A percentile compares a stretch with the other conserved stretches of the same genome.
Evolutionary conservation across 768 basidiomycete species (phyloP).

Genomic region (Wakefieldia striispora): DNA sequence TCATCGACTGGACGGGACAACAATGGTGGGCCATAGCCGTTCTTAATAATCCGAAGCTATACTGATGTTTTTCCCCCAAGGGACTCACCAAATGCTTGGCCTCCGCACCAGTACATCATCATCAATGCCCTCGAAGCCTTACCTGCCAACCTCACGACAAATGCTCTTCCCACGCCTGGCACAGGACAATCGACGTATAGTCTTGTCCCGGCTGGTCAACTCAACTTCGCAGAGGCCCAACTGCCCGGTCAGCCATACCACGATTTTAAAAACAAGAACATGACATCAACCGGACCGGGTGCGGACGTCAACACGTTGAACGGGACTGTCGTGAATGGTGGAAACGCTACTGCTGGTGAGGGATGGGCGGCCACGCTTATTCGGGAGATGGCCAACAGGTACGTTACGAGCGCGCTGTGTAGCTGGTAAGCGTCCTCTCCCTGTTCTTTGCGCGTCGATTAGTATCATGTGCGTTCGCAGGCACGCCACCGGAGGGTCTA

Average conservation of each 20-base stretch:
- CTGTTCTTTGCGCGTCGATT: background rate
- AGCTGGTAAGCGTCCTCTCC: constrained; percentile 61
- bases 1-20: too few relatives aligned
- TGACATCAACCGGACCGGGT: constrained; percentile 47
- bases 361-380: constrained; percentile 63
- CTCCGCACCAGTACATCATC: too few relatives aligned
- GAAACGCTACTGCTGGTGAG: constrained; percentile 56
- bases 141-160: too few relatives aligned
- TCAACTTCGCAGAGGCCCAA: constrained; percentile 62
- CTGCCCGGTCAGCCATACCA: constrained; percentile 67
- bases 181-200: constrained; percentile 56
- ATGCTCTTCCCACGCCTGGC: background rate
- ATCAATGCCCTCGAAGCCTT: too few relatives aligned
- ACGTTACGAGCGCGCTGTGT: constrained; percentile 78
- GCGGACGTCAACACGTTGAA: constrained; percentile 60
- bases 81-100: too few relatives aligned
- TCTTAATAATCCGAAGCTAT: too few relatives aligned
- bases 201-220: constrained; percentile 75
- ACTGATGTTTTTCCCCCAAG: too few relatives aligned
- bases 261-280: constrained; percentile 38
- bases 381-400: constrained; percentile 82
- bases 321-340: constrained; percentile 64
- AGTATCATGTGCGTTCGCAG: constrained; percentile 33
- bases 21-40: too few relatives aligned
- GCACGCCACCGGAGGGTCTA: constrained; percentile 86